Conservation (phyloP, 2,329 filamentous ascomycete species). For the Calonectria montana region DNA sequence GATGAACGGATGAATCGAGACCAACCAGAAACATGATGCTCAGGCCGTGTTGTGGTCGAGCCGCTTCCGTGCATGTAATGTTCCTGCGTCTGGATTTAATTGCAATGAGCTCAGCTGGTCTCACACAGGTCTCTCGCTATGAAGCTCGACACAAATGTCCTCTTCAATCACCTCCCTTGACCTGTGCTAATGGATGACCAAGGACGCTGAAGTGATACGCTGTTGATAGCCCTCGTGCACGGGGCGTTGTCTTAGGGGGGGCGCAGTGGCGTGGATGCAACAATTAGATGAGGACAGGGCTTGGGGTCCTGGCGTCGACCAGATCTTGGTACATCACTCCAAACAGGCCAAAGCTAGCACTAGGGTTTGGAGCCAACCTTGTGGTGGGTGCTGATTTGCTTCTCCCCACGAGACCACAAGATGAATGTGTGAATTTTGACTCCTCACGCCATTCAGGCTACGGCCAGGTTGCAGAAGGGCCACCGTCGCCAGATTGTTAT, state of each 20-base stretch:
- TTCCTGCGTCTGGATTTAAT: slow-evolving; percentile 15
- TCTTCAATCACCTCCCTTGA: slow-evolving; percentile 19
- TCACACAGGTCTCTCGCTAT: slow-evolving; percentile 9
- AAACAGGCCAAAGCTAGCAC: slow-evolving; percentile 25
- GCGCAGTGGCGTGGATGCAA: slow-evolving; percentile 34
- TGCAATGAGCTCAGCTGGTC: slow-evolving; percentile 14
- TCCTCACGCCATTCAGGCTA: slow-evolving; percentile 27
- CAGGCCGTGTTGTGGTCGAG: slow-evolving; percentile 6
- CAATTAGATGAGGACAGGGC: slow-evolving; percentile 30
- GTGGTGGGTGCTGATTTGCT: slow-evolving; percentile 24
- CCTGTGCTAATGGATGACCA: not conserved
- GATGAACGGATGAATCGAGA: slow-evolving; percentile 16
- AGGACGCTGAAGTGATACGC: not conserved
- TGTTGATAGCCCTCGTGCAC: slow-evolving; percentile 25
- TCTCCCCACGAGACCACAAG: slow-evolving; percentile 14
- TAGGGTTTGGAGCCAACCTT: slow-evolving; percentile 29
- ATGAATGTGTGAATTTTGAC: slow-evolving; percentile 7
- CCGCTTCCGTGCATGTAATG: slow-evolving; percentile 9
- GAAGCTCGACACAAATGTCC: slow-evolving; percentile 1
- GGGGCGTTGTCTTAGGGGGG: slow-evolving; percentile 25
- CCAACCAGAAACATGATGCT: not conserved
- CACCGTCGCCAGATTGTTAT: slow-evolving; percentile 29
- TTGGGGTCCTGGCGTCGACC: slow-evolving; percentile 15
- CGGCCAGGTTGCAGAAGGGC: slow-evolving; percentile 24
- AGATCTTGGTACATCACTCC: slow-evolving; percentile 35